phyloP scores from a whole-genome alignment of 2,329 filamentous ascomycete species.

The Mycogone perniciosa region DNA sequence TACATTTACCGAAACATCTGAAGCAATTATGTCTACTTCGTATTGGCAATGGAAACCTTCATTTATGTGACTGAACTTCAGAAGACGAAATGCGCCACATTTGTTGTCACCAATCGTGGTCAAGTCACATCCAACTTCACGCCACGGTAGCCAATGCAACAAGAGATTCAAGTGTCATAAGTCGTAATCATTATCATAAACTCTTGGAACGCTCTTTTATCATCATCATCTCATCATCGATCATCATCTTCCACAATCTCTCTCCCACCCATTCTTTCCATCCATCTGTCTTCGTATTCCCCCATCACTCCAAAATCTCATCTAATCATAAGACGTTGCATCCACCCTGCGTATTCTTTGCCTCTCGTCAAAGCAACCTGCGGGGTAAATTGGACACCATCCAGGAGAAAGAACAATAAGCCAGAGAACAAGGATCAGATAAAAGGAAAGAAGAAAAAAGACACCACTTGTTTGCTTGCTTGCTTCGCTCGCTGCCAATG shows the following conservation, averaged over 20 bases:
- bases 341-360: too few relatives aligned
- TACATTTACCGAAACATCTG: too few relatives aligned
- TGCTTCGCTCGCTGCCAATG: constrained; percentile 8
- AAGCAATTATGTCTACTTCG: too few relatives aligned
- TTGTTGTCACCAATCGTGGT: too few relatives aligned
- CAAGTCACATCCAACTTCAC: not conserved
- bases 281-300: not conserved
- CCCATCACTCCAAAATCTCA: not conserved
- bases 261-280: not conserved
- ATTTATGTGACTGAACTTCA: too few relatives aligned
- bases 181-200: constrained; percentile 12
- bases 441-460: constrained; percentile 4
- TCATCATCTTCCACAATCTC: not conserved
- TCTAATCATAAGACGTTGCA: not conserved
- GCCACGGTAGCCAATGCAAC: not conserved
- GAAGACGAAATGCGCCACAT: too few relatives aligned
- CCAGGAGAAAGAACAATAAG: not conserved
- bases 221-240: not conserved
- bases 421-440: not conserved
- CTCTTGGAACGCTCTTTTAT: constrained; percentile 2
- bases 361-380: too few relatives aligned
- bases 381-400: too few relatives aligned
- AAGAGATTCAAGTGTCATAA: not conserved
- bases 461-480: not conserved
- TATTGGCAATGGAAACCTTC: too few relatives aligned